Percentiles rank a stretch among this genome's conserved stretches.
Conservation (phyloP, 2,329 filamentous ascomycete genomes). For the Sporothrix pseudoabietina region DNA sequence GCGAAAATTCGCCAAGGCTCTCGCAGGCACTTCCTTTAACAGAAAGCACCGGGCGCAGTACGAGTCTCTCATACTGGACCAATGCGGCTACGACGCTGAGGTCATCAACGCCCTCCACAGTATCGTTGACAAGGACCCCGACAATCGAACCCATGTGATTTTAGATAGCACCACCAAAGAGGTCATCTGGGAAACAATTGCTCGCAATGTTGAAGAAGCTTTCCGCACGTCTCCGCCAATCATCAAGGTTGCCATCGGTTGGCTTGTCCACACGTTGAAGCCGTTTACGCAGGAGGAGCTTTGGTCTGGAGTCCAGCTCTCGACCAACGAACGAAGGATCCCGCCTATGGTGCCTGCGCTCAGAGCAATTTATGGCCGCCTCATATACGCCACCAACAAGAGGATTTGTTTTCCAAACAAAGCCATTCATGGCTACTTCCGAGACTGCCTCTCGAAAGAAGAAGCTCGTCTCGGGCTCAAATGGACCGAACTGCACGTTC, state of each 20-base stretch:
- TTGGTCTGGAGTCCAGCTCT: background rate
- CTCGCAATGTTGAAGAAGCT: background rate
- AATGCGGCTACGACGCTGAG: constrained; percentile 16
- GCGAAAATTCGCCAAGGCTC: background rate
- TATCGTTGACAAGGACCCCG: background rate
- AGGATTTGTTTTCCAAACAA: constrained; percentile 16
- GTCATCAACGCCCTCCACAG: background rate
- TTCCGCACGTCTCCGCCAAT: background rate
- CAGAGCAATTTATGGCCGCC: background rate
- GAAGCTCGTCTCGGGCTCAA: background rate
- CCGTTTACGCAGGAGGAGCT: constrained; percentile 17
- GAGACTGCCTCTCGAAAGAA: background rate
- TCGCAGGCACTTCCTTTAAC: background rate
- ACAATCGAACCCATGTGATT: background rate
- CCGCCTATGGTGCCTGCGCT: background rate
- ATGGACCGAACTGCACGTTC: background rate
- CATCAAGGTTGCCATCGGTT: constrained; percentile 2
- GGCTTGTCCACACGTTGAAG: background rate
- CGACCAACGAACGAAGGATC: background rate
- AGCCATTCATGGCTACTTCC: background rate
- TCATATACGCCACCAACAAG: constrained; percentile 1
- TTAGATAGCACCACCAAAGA: background rate
- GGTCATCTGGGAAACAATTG: background rate
- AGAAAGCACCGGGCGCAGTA: background rate
- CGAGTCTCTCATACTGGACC: background rate